Evolutionary conservation across 768 basidiomycete genomes (phyloP).

Genomic region (Lactarius akahatsu): DNA sequence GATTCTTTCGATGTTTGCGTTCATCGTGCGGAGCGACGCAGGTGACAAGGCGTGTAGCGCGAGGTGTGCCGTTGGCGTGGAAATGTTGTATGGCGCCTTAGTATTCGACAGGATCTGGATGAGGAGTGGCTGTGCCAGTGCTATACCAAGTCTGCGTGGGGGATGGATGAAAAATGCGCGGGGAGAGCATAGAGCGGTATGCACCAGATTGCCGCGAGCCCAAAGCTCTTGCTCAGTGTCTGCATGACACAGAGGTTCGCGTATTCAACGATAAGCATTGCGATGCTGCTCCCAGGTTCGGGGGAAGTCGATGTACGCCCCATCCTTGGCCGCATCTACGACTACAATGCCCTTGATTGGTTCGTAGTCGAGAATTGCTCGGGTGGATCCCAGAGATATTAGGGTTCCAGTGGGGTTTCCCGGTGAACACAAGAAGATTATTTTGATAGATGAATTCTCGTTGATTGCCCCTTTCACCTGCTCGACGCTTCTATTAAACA

Average conservation of each 20-base stretch:
- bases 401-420: slow-evolving; percentile 95
- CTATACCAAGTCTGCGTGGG: slow-evolving; percentile 71
- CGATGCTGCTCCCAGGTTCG: slow-evolving; percentile 57
- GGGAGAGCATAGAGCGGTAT: slow-evolving; percentile 29
- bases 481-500: slow-evolving; percentile 3
- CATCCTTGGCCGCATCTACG: slow-evolving; percentile 56
- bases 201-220: slow-evolving; percentile 93
- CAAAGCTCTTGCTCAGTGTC: slow-evolving; percentile 95
- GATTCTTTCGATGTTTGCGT: slow-evolving; percentile 57
- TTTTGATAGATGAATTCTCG: slow-evolving; percentile 75
- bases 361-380: slow-evolving; percentile 69
- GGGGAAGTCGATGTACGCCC: slow-evolving; percentile 98
- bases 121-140: slow-evolving; percentile 86
- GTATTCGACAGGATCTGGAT: slow-evolving; percentile 91
- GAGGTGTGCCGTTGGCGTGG: slow-evolving; percentile 81
- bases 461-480: slow-evolving; percentile 72
- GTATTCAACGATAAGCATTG: slow-evolving; percentile 71
- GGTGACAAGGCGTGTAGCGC: slow-evolving; percentile 77
- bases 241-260: slow-evolving; percentile 91
- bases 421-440: slow-evolving; percentile 94
- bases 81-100: slow-evolving; percentile 98
- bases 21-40: slow-evolving; percentile 60
- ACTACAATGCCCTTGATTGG: slow-evolving; percentile 88
- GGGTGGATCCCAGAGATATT: slow-evolving; percentile 69
- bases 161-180: slow-evolving; percentile 7